phyloP scores from a whole-genome alignment of 73 alveolate genomes.

The Symbiodinium pilosum region DNA sequence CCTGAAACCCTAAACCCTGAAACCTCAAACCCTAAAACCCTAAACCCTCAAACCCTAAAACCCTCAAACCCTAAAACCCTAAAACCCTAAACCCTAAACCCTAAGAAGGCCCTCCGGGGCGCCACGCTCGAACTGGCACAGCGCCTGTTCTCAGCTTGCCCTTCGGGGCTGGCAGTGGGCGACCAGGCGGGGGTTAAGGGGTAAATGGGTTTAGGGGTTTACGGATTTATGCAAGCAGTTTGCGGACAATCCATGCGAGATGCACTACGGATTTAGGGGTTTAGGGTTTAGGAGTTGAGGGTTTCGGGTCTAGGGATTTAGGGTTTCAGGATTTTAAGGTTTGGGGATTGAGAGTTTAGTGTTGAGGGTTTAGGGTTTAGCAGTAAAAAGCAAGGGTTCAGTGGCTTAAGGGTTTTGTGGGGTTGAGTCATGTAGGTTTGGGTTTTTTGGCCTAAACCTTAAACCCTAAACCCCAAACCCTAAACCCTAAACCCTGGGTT shows the following conservation, averaged over 20 bases:
- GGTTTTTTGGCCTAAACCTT: neutral
- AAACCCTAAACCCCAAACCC: neutral
- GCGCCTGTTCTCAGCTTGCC: constrained; percentile 37
- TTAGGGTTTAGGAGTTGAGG: neutral
- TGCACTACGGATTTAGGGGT: neutral
- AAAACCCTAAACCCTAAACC: neutral
- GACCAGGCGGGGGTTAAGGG: constrained; percentile 36
- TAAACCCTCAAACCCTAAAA: neutral
- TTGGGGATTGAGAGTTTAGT: no score
- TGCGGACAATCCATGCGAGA: neutral
- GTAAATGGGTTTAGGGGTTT: neutral
- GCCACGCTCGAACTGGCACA: constrained; percentile 41
- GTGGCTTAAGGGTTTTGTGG: neutral
- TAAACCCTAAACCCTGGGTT: neutral
- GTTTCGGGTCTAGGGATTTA: neutral
- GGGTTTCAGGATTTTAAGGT: neutral
- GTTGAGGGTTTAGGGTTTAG: neutral
- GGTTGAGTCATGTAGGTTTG: neutral
- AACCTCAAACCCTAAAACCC: neutral
- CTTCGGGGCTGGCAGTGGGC: constrained; percentile 54
- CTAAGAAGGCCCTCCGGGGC: neutral
- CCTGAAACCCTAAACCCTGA: neutral
- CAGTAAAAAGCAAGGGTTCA: neutral
- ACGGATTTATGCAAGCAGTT: neutral
- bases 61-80: neutral